Evolutionary conservation across 2,329 filamentous ascomycete species (phyloP).

Genomic region (Sclerotinia borealis): DNA sequence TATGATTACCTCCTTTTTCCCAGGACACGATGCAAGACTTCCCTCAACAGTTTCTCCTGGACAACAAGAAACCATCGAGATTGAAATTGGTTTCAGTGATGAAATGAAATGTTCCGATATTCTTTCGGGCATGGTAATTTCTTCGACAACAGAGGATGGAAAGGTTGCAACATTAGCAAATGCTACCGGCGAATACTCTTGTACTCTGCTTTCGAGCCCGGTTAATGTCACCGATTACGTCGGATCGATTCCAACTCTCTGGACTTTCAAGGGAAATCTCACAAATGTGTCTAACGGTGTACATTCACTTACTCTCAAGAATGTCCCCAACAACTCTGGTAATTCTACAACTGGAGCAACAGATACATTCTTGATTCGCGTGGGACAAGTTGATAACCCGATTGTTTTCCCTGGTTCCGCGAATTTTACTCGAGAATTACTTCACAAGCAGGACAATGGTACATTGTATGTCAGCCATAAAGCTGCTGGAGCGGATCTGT

Average conservation of each 20-base stretch:
- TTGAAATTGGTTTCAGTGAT: constrained; percentile 53
- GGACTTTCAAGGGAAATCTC: constrained; percentile 47
- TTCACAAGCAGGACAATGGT: constrained; percentile 40
- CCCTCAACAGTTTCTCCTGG: constrained; percentile 40
- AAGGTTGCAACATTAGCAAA: constrained; percentile 39
- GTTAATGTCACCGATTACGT: constrained; percentile 36
- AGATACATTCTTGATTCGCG: constrained; percentile 57
- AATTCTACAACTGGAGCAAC: constrained; percentile 43
- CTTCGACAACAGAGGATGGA: constrained; percentile 46
- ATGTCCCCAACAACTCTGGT: constrained; percentile 38
- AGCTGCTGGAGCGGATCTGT: constrained; percentile 56
- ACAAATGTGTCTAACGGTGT: constrained; percentile 54
- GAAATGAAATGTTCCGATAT: constrained; percentile 56
- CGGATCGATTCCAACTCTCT: constrained; percentile 48
- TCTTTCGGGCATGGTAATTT: constrained; percentile 43
- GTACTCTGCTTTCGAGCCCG: constrained; percentile 39
- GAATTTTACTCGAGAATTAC: constrained; percentile 52
- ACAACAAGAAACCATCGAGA: constrained; percentile 39
- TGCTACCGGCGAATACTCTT: constrained; percentile 33
- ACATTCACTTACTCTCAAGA: constrained; percentile 51
- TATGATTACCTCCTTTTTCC: constrained; percentile 49
- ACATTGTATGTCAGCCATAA: constrained; percentile 48
- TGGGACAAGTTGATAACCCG: constrained; percentile 52
- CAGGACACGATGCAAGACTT: constrained; percentile 55
- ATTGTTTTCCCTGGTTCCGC: constrained; percentile 50